Evolutionary conservation across 352 stramenopile genomes (phyloP), one percentile per base, ranked within the genome.

Genomic region (Phytophthora pisi): DNA sequence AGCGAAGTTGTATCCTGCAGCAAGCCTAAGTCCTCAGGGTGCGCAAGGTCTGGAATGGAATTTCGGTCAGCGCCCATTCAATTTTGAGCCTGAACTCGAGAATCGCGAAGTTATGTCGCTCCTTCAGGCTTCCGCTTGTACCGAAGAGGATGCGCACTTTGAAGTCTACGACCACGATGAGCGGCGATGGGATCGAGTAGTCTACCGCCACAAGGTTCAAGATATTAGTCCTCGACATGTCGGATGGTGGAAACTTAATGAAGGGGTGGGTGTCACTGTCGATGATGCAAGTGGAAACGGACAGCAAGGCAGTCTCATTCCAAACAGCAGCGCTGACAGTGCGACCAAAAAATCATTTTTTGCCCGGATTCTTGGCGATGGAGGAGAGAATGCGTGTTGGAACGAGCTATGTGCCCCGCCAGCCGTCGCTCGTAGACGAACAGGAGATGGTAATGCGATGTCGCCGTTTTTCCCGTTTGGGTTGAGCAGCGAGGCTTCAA

Each of bases 11-110:
- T 71, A 54, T 50, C 75, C 77, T 31, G 63, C 64, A 26, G 83
- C 74, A 8, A 86, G 77, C 24, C 66, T 91, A n/a, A 72, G 75
- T 23, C 68, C 73, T 11, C 74, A 88, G 23, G 85, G 85, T 23
- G 81, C 79, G 9, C 83, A 93, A 53, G 77, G 80, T 9, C 23
- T 91, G 24, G 79, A 78, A 8, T 93, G 86, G 86, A 93, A 93
- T 63, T 80, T 93, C 61, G 86, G 86, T 0, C 77, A 92, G 6
- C 66, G 62, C 2, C 69, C 79, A 26, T 90, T 93, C 46, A 86
- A 86, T 42, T 82, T 77, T 36, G 34, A 71, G 26, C 75, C 83
- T 31, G 38, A 31, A 38, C 16, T 54, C 38, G 64, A 53, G n/a
- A 56, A 59, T 24, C 47, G 15, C 2, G 43, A 56, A 8, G n/a